Base-by-base conservation (phyloP, 2,329 filamentous ascomycete species). In the Claviceps maximensis region DNA sequence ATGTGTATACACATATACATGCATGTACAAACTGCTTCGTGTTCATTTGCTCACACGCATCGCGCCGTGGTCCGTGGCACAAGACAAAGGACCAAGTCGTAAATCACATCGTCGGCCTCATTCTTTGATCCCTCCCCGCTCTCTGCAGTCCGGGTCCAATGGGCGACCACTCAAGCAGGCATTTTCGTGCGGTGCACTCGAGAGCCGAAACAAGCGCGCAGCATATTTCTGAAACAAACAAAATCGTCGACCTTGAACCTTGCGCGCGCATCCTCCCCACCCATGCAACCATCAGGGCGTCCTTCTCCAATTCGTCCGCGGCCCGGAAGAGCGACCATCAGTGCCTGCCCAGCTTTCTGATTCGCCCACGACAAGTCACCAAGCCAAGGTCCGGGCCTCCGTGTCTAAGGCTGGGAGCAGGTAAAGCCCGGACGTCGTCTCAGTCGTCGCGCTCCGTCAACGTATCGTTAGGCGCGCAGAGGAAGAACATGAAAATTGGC, bases 21-120 rank as follows among this genome's bases (percentile, higher is more conserved):
- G 27, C n/a, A 41, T 9, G 8, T 17, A 40, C n/a, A 17, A 13
- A 40, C 38, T n/a, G 38, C 13, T 9, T 19, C n/a, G 33, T 44
- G 45, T n/a, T n/a, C n/a, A n/a, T n/a, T n/a, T n/a, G n/a, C n/a
- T n/a, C n/a, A n/a, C n/a, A n/a, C n/a, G n/a, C n/a, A n/a, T n/a
- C n/a, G n/a, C n/a, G n/a, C n/a, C n/a, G n/a, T 53, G 51, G 53
- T 55, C 51, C 27, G 27, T 29, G 27, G 27, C 27, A 4, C 27
- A 29, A 29, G 27, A 29, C 27, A 29, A 29, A 29, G 4, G 8
- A 29, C 4, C 27, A 29, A n/a, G n/a, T n/a, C n/a, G n/a, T n/a
- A n/a, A n/a, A n/a, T n/a, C n/a, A n/a, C n/a, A n/a, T n/a, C n/a
- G n/a, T n/a, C n/a, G n/a, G n/a, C n/a, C n/a, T n/a, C n/a, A n/a